Conservation (phyloP, 345 rosid genomes). For the Mangifera indica region DNA sequence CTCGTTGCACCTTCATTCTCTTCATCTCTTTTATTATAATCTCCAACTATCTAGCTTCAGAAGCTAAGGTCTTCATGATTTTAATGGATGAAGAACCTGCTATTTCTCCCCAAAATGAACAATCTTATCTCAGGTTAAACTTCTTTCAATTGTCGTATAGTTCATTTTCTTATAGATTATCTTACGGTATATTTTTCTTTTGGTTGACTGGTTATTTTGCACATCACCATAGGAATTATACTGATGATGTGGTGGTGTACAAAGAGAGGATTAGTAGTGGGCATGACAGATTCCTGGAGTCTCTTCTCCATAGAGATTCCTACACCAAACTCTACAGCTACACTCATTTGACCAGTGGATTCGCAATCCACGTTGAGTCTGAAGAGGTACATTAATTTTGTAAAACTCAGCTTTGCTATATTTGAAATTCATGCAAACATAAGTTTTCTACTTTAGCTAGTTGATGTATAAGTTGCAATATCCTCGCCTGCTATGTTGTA, state of each 20-base stretch:
- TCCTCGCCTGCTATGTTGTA: background rate
- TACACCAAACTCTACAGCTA: slow-evolving; percentile 48
- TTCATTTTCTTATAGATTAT: background rate
- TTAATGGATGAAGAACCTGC: slow-evolving; percentile 36
- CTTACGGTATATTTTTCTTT: background rate
- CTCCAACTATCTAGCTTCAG: slow-evolving; percentile 3
- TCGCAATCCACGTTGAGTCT: slow-evolving; percentile 38
- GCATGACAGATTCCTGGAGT: slow-evolving; percentile 34
- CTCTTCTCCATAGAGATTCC: slow-evolving; percentile 28
- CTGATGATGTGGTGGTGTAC: slow-evolving; percentile 16
- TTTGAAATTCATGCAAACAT: background rate
- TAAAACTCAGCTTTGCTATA: background rate
- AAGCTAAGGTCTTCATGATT: slow-evolving; percentile 39
- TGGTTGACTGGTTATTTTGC: background rate
- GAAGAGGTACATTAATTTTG: slow-evolving; percentile 30
- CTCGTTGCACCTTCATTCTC: slow-evolving; percentile 14
- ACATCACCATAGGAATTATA: slow-evolving; percentile 12
- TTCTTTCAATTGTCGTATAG: background rate
- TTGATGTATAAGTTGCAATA: background rate
- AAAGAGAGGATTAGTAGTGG: slow-evolving; percentile 27
- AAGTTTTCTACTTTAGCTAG: background rate
- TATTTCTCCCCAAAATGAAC: slow-evolving; percentile 26
- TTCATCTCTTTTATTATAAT: slow-evolving; percentile 9
- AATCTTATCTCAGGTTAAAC: slow-evolving; percentile 16
- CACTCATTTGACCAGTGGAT: slow-evolving; percentile 46